Evolutionary conservation across 805 yeast genomes (phyloP), one percentile per base, ranked within the genome.

Genomic region (Saccharomycopsis selenospora): DNA sequence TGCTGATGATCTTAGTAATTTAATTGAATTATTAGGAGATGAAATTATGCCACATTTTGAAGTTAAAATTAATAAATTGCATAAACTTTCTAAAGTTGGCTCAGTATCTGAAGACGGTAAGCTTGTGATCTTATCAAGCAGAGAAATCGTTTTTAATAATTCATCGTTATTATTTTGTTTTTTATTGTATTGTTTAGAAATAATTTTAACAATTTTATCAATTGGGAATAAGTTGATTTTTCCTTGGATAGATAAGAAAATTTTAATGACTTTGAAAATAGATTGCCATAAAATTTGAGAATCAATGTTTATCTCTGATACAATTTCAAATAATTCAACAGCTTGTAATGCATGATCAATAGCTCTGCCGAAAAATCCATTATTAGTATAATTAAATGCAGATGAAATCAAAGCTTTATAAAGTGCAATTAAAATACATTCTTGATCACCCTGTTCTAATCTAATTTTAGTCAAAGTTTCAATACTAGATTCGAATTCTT

Each of bases 351-450:
- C 14, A 14, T 25, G 10, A 36, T 47, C 64, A 2, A 62, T 46
- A 8, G 79, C 78, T 42, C 87, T 75, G 2, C 85, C 83, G 52
- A 79, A 75, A 56, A 76, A 84, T 0, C 95, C 95, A 18, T 76
- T 73, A 1, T 56, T 56, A 8, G 81, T 62, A 46, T 80, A 74
- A 45, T 70, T 67, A 6, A 66, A 64, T 0, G 90, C 73, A 50
- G 80, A 75, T 10, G 72, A 68, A 17, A 82, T 67, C 40, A 79
- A 66, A 1, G 83, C 73, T 49, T 81, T 80, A 49, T 78, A 74
- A 8, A 84, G 62, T 0, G 82, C 73, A 25, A 72, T 70, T 38
- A 79, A 62, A 20, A 76, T 69, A 49, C 75, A 68, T 33, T 62
- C 66, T 47, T 84, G 85, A 8, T 67, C 58, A 0, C 84, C 80